These are phyloP conservation scores for Chaetoscypha palmicola DNA, from an alignment of 2,329 filamentous ascomycete species.

Conservation along the genomic window DNA sequence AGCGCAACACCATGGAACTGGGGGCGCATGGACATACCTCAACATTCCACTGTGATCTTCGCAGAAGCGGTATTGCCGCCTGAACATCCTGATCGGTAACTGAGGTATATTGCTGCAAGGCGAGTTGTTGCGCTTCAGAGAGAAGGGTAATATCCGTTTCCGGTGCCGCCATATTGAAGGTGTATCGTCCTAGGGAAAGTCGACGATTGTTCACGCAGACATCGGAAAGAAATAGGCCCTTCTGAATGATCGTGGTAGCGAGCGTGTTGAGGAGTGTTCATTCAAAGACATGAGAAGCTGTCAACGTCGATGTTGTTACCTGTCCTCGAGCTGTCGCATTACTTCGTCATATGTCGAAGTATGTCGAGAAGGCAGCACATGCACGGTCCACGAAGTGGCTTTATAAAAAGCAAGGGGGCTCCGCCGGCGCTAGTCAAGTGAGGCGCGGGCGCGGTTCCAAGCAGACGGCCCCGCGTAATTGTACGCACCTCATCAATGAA, in stretches of 20 bases:
- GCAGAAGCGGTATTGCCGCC: conserved; percentile 71
- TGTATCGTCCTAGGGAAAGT: neutral
- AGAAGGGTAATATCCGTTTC: conserved; percentile 61
- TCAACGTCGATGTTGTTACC: neutral
- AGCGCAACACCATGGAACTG: conserved; percentile 11
- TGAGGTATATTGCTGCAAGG: conserved; percentile 79
- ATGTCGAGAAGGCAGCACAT: neutral
- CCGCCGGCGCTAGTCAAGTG: neutral
- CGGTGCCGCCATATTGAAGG: conserved; percentile 35
- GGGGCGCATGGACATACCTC: conserved; percentile 48
- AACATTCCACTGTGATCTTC: conserved; percentile 92
- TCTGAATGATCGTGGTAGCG: neutral
- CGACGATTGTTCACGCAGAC: conserved; percentile 40
- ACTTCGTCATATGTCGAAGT: neutral
- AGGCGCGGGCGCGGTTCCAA: neutral
- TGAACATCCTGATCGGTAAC: conserved; percentile 78
- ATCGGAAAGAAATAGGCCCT: conserved; percentile 4
- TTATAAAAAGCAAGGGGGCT: neutral
- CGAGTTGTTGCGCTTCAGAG: conserved; percentile 69
- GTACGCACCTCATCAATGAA: neutral
- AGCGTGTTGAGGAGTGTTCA: no score
- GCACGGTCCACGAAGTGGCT: neutral
- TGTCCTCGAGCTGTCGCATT: neutral
- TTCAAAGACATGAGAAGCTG: no score
- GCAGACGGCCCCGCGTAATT: neutral